Base-by-base conservation (phyloP, 768 basidiomycete genomes). In the Psilocybe azurescens region DNA sequence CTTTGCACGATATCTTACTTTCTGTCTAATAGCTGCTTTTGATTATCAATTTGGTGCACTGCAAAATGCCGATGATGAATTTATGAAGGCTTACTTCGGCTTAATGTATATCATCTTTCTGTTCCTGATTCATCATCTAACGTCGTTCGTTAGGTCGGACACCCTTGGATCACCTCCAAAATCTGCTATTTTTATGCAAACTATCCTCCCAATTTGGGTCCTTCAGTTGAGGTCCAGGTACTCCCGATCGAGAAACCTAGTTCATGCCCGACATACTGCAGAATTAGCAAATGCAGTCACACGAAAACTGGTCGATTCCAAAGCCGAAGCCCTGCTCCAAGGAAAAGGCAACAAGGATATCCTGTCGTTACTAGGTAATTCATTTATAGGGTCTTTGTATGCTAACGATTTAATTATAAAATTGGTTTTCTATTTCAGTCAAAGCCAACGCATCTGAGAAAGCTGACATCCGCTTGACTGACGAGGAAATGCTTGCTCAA, bases 1-100 rank as follows among this genome's bases (percentile, higher is more conserved):
- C 14, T 29, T 49, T 16, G 18, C 50, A 24, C 24, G 24, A 24
- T 24, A 24, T 41, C 38, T 33, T 50, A 57, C 28, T 29, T 24
- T 24, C 54, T 57, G 51, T 48, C 14, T 51, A 20, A 36, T 53
- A 83, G 82, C 82, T 59, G 82, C 82, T 2, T 83, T 83, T 71
- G 85, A 86, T 66, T 85, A 85, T 68, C 79, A 85, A 16, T 85
- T 88, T 59, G 84, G 83, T 28, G 82, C 82, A 0, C 66, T 86
- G n/a, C 73, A 79, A 11, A 74, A 83, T 58, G 67, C 74, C 2
- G 77, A 84, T 49, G 85, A 85, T 68, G 79, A 81, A 60, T 81
- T 88, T 50, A 83, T 81, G 72, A 78, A 80, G 63, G 82, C 85
- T 3, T 87, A 86, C 68, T 77, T 79, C 58, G 84, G 82, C 41